Base-by-base conservation (phyloP, 2,329 filamentous ascomycete species). In the Pseudogymnoascus sp. region DNA sequence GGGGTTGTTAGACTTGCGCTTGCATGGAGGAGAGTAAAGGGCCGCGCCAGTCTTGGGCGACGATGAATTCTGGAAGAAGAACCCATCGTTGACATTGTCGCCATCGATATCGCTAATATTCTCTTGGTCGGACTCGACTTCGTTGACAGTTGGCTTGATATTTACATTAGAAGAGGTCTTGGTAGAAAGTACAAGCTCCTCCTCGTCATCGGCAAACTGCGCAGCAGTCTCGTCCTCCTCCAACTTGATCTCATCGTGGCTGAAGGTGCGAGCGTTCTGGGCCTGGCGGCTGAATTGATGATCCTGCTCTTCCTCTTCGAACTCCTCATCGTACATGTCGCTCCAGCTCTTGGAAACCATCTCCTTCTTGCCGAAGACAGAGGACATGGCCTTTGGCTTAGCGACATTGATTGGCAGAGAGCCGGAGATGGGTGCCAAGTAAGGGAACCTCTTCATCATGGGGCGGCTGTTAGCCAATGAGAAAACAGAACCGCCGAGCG, bases 271-370 rank as follows among this genome's bases (percentile, higher is more conserved):
- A 62, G 87, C 84, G 58, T 59, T 59, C 70, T 89, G 80, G 72
- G 78, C 77, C 65, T 77, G 78, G 33, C 80, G 78, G 75, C 88
- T 84, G 27, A 89, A 76, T 5, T 78, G 78, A 64, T 81, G 76
- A 69, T 88, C 83, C 36, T 81, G 80, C 68, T 90, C 84, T 65
- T 89, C 86, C 66, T 89, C 87, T 71, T 94, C 92, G 51, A 81
- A 79, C 61, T 97, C 93, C 74, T 97, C 93, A 63, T 97, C 93
- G 88, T 92, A 97, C 74, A 97, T 86, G 74, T 99, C 94, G 71
- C 92, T 96, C 94, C 94, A 99, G 80, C 94, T 97, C 87, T 97
- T 97, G 62, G 94, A 96, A 58, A 95, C 90, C 58, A 83, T 80
- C 51, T 93, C 89, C 73, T 89, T 86, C 71, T 86, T 86, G 60